Evolutionary conservation across 805 yeast genomes (phyloP), one percentile per base, ranked within the genome.

Genomic region (Ogataea methylovora): DNA sequence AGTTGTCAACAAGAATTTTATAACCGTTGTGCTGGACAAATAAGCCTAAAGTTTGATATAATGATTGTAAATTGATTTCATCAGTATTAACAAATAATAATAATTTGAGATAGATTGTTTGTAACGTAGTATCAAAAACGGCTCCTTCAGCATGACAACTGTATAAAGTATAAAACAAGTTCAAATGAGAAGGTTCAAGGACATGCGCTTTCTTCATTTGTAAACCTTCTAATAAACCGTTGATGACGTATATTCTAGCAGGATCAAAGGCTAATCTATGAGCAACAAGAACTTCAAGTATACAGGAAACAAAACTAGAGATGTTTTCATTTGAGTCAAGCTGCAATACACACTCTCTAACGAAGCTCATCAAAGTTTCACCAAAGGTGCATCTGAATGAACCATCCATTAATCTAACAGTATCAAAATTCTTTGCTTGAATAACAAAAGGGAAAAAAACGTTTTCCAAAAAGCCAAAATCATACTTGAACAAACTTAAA

Each of bases 181-280:
- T 15, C 2, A 67, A 33, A 23, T 68, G 64, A 4, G 46, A 52
- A 13, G 52, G 44, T 13, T 29, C 32, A 15, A 54, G 36, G 8
- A 19, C 27, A 4, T 24, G 14, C 0, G 40, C 34, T 3, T 33
- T 22, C 15, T 32, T 21, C 17, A 29, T 38, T 32, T 45, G 36
- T 17, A 81, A 54, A 1, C 84, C 87, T n/a, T 58, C 44, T 8
- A 70, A 46, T 10, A 84, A 41, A 5, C 92, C 94, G 20, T 61
- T 51, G 1, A 75, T 45, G 3, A 80, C 50, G 40, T 74, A 82
- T 2, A 81, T 66, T 52, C 83, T 72, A 0, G 86, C 74, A 3
- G 87, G 85, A 42, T 78, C 94, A 57, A 74, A 85, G 0, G 76
- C 57, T 8, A 70, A 66, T 29, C 69, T 66, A 15, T 65, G 49